Evolutionary conservation across 78 protist species (phyloP), one percentile per base, ranked within the genome.

Genomic region (slime mould (Dictyostelium discoideum)): DNA sequence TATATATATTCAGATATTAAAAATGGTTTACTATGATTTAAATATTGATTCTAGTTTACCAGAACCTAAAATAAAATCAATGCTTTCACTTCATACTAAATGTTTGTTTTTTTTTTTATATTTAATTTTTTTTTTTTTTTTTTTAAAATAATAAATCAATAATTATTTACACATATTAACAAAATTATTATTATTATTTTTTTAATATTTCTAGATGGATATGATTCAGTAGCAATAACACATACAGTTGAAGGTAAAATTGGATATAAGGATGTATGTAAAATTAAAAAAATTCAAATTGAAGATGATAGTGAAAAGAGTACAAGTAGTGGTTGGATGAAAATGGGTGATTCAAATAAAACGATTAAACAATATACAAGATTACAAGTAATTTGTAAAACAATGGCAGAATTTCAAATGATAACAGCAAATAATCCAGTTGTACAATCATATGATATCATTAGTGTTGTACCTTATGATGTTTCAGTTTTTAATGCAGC

Each of bases 171-270:
- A 44, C 37, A 42, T 42, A 42, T 42, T 42, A 42, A 42, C 7
- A 42, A 42, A 42, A 42, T 2, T 26, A 24, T 67, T 67, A 8
- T 67, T 72, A 29, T 8, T 3, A 3, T 72, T 29, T n/a, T 72
- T 73, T 29, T 29, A 5, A 13, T 14, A 7, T 5, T 3, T 3
- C 16, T 26, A 88, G 86, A 79, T 11, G 94, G 94, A 67, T 88
- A 88, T 80, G 94, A 88, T 80, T 37, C 94, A 26, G 94, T 88
- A n/a, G 94, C 94, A 67, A 16, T 88, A 4, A 72, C 79, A 40
- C 86, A 88, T 44, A 63, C 86, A 44, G 94, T 88, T n/a, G 94
- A 80, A 7, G 94, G 86, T 20, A 88, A 69, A 77, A 60, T 88
- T 11, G 54, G 86, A n/a, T 54, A 65, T 63, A 88, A 88, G 48